Percentiles rank a stretch among this genome's conserved stretches.
phyloP scores from a whole-genome alignment of 441 rosid genomes.

The Pelargonium hybrid region DNA sequence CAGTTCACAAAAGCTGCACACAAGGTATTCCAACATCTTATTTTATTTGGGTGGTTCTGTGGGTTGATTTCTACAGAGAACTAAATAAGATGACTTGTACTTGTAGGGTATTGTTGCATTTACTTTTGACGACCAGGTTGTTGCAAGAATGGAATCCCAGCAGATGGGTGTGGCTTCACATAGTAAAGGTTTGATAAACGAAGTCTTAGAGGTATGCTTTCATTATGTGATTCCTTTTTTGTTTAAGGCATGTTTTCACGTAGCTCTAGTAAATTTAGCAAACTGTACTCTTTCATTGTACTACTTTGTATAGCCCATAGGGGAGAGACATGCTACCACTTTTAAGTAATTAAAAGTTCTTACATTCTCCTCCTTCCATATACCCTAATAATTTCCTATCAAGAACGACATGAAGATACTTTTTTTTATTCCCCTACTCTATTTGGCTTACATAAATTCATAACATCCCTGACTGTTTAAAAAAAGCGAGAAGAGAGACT shows the following conservation, averaged over 20 bases:
- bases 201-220: slow-evolving; percentile 75
- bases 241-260: slow-evolving; percentile 3
- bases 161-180: slow-evolving; percentile 63
- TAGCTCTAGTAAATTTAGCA: neutral
- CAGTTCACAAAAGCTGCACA: slow-evolving; percentile 98
- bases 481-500: neutral
- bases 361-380: neutral
- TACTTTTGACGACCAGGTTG: slow-evolving; percentile 85
- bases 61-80: slow-evolving; percentile 12
- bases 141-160: slow-evolving; percentile 70
- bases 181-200: slow-evolving; percentile 86
- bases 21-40: slow-evolving; percentile 48
- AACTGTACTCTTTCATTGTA: neutral
- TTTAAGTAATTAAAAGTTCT: neutral
- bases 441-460: neutral
- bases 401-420: neutral
- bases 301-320: neutral
- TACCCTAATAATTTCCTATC: neutral
- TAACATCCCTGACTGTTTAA: neutral
- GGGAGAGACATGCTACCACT: neutral
- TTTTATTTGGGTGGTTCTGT: slow-evolving; percentile 11
- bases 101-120: slow-evolving; percentile 90
- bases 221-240: too few relatives aligned
- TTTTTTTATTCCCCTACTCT: neutral
- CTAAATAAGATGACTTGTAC: slow-evolving; percentile 12